Evolutionary conservation across 1,284 basidiomycete species (phyloP).

Genomic region (Anthracocystis panici-leucophaei): DNA sequence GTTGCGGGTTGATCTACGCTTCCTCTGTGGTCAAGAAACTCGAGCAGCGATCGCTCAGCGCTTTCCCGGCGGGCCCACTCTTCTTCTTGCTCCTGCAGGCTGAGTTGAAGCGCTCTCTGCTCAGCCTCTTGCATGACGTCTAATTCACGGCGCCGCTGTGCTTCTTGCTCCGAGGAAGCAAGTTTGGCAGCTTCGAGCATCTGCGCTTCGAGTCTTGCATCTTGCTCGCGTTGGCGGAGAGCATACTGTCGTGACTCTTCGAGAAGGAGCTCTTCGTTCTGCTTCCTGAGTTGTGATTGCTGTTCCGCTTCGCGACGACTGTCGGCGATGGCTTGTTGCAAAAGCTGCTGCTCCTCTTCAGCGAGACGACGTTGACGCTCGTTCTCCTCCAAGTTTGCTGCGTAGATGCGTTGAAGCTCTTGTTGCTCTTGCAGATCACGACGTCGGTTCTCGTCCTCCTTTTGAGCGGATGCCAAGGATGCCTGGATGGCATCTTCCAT

Average conservation of each 20-base stretch:
- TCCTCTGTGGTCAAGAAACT: slow-evolving; percentile 26
- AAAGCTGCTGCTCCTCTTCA: slow-evolving; percentile 37
- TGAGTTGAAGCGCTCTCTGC: slow-evolving; percentile 40
- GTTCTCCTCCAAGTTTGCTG: slow-evolving; percentile 30
- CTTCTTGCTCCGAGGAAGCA: slow-evolving; percentile 25
- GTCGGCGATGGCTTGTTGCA: slow-evolving; percentile 38
- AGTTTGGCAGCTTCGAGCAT: slow-evolving; percentile 39
- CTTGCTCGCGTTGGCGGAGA: slow-evolving; percentile 31
- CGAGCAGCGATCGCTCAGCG: slow-evolving; percentile 37
- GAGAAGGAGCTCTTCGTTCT: slow-evolving; percentile 29
- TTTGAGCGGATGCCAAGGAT: slow-evolving; percentile 35
- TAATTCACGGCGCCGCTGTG: slow-evolving; percentile 16
- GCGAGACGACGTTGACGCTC: slow-evolving; percentile 29
- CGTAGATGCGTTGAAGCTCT: slow-evolving; percentile 31
- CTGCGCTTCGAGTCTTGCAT: slow-evolving; percentile 17
- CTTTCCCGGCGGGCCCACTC: slow-evolving; percentile 51
- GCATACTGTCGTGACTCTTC: slow-evolving; percentile 47
- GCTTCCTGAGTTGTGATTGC: slow-evolving; percentile 9
- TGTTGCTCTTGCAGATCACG: slow-evolving; percentile 27
- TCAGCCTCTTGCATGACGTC: slow-evolving; percentile 35
- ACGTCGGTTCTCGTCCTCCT: slow-evolving; percentile 27
- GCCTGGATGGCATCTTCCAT: slow-evolving; percentile 49
- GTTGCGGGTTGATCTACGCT: background rate
- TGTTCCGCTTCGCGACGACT: slow-evolving; percentile 45
- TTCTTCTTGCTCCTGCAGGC: slow-evolving; percentile 48